Evolutionary conservation across 139 green algal species (phyloP), one percentile per base, ranked within the genome.

Genomic region (Chlamydomonas applanata): DNA sequence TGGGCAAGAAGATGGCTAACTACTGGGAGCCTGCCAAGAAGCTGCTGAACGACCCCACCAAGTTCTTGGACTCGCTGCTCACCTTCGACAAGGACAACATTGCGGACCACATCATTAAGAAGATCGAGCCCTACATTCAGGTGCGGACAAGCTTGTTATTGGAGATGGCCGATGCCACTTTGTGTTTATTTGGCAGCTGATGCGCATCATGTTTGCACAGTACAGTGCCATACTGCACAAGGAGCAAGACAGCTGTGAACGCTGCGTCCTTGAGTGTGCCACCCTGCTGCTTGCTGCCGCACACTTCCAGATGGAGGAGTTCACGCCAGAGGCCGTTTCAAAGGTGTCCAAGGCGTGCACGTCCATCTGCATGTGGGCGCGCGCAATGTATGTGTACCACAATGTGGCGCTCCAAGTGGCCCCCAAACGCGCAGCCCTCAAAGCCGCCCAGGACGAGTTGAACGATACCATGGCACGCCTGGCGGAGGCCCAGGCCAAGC

Each of bases 41-140:
- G 82, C 59, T 94, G 32, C 82, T 94, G 7, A 83, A 82, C 27
- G 87, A 95, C 75, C 87, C 91, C 17, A 77, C 79, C 29, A 91
- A 90, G 82, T 95, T 94, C 80, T 78, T 95, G n/a, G 83, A 91
- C 27, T 88, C 69, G 52, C 81, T 95, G 45, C 80, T 93, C n/a
- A 82, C 73, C 11, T 95, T 88, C 36, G 89, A 95, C 78, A 94
- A 92, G 84, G 90, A 95, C 76, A 92, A 94, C 79, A 95, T 95
- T 70, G 61, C 76, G 4, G 76, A 90, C 9, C 33, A 57, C 19
- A 78, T 89, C 7, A 94, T 94, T 76, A 87, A 80, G 61, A 85
- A 79, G 63, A 78, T 91, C 7, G 77, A 87, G 75, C 75, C 78
- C n/a, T 83, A 85, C 75, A 82, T 82, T 45, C 49, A 74, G 64